Conservation (phyloP, 805 yeast genomes). For the Myxozyma nipponensis region DNA sequence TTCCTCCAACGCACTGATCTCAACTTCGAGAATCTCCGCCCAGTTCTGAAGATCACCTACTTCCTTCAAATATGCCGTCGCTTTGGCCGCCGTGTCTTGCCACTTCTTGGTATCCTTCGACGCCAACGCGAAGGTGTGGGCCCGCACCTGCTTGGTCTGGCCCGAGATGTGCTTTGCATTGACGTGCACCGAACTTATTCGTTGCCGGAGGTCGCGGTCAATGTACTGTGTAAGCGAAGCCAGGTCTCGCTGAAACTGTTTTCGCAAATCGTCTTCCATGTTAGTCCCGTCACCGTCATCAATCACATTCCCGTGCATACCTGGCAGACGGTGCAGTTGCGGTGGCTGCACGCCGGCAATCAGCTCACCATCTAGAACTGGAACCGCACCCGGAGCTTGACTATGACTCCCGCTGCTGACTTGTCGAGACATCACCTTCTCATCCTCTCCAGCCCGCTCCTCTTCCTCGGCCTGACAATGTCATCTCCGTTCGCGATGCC, state of each 20-base stretch:
- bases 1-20: constrained; percentile 64
- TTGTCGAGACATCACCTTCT: too few species aligned
- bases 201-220: constrained; percentile 23
- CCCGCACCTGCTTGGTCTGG: constrained; percentile 22
- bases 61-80: constrained; percentile 26
- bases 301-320: background rate
- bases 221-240: constrained; percentile 21
- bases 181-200: constrained; percentile 24
- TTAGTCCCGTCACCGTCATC: background rate
- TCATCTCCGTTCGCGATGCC: too few species aligned
- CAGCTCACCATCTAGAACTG: too few species aligned
- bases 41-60: constrained; percentile 48
- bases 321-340: background rate
- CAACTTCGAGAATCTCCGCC: constrained; percentile 69
- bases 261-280: constrained; percentile 12
- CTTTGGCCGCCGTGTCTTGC: constrained; percentile 21
- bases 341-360: too few species aligned
- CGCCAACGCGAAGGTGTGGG: constrained; percentile 12
- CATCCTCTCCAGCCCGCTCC: too few species aligned
- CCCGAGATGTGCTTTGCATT: constrained; percentile 23
- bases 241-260: constrained; percentile 22
- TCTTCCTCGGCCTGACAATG: too few species aligned
- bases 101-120: constrained; percentile 19
- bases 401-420: too few species aligned
- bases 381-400: too few species aligned